Conservation (phyloP, 176 grass and related monocot species). For the Saccharum officinarum region DNA sequence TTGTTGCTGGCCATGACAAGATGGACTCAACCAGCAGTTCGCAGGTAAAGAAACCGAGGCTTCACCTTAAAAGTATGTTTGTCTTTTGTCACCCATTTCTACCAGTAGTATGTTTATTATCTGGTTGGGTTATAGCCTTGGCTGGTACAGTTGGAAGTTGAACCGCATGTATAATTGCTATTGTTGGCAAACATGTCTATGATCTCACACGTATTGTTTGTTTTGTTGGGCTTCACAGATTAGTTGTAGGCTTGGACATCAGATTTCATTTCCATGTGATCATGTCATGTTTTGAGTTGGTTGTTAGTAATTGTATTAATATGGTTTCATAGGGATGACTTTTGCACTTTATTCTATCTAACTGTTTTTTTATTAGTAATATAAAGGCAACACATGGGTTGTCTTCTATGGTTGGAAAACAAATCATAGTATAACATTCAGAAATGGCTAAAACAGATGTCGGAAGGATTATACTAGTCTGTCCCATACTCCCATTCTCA, state of each 20-base stretch:
- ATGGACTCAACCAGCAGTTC: conserved; percentile 92
- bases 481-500: neutral
- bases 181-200: neutral
- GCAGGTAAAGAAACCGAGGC: no score
- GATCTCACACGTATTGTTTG: neutral
- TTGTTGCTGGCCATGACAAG: conserved; percentile 82
- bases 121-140: neutral
- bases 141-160: neutral
- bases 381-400: neutral
- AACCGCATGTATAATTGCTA: neutral
- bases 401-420: neutral
- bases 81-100: no score
- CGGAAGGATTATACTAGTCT: neutral
- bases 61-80: no score
- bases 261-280: neutral
- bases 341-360: neutral
- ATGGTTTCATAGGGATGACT: neutral
- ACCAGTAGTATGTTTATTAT: neutral
- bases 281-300: neutral
- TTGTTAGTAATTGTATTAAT: neutral
- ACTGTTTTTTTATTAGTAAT: conserved; percentile 8
- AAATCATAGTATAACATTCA: neutral
- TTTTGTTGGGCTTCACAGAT: neutral
- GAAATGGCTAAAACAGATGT: neutral
- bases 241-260: neutral